Evolutionary conservation across 1,284 basidiomycete species (phyloP).

Genomic region (Moniliella sp.): DNA sequence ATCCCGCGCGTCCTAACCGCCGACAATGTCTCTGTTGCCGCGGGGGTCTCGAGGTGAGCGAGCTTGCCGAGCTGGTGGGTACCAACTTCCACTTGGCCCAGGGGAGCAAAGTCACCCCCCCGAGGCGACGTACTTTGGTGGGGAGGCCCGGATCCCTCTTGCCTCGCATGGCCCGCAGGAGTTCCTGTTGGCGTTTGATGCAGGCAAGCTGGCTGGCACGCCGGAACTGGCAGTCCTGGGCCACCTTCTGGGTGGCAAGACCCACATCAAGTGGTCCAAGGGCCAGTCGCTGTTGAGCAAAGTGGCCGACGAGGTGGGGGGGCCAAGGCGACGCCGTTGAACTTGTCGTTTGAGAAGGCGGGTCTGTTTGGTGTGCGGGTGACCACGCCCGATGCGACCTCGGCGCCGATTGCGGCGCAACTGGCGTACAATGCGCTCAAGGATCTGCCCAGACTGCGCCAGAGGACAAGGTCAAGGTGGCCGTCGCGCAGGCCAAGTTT

Average conservation of each 20-base stretch:
- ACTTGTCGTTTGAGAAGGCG: constrained; percentile 20
- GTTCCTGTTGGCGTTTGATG: constrained; percentile 27
- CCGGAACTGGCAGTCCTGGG: constrained; percentile 28
- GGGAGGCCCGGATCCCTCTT: constrained; percentile 23
- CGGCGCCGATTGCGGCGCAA: constrained; percentile 13
- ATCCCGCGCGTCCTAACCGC: constrained; percentile 19
- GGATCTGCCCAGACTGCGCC: constrained; percentile 13
- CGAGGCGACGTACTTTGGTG: constrained; percentile 29
- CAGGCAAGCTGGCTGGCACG: constrained; percentile 10
- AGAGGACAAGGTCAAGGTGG: constrained; percentile 13
- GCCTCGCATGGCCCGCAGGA: constrained; percentile 22
- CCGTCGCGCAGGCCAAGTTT: constrained; percentile 30
- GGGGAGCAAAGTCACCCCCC: constrained; percentile 5
- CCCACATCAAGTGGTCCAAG: constrained; percentile 27
- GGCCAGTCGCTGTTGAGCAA: constrained; percentile 19
- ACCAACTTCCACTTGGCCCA: constrained; percentile 11
- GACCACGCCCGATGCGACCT: constrained; percentile 13
- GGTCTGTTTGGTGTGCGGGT: constrained; percentile 28
- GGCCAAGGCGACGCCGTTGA: constrained; percentile 22
- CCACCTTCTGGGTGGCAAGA: constrained; percentile 22
- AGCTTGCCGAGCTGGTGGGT: constrained; percentile 16
- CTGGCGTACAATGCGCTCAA: constrained; percentile 18
- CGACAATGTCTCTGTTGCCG: constrained; percentile 29
- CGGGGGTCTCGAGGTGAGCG: constrained; percentile 17
- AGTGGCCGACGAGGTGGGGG: constrained; percentile 11